Evolutionary conservation across 108 stramenopile species (phyloP).

Genomic region (Epithemia pelagica): DNA sequence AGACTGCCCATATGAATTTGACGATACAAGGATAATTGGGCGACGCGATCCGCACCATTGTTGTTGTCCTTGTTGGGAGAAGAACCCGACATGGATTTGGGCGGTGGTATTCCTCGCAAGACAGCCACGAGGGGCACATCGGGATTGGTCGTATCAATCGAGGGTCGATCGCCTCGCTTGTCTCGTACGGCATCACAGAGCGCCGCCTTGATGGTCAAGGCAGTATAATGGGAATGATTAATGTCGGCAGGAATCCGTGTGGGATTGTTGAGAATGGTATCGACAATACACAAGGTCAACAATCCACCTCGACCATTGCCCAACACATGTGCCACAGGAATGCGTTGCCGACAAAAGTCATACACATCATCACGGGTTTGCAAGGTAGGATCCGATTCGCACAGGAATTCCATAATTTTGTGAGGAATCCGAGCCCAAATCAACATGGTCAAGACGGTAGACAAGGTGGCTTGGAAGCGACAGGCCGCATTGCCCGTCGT

Average conservation of each 20-base stretch:
- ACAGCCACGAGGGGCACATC: conserved; percentile 73
- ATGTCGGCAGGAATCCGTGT: conserved; percentile 54
- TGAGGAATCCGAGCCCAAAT: conserved; percentile 74
- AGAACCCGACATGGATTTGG: not conserved
- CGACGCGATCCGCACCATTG: not conserved
- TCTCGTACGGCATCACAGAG: conserved; percentile 68
- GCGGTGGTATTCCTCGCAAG: conserved; percentile 21
- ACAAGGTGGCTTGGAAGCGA: conserved; percentile 23
- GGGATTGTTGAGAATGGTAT: conserved; percentile 39
- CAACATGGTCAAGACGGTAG: conserved; percentile 41
- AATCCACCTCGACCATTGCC: conserved; percentile 61
- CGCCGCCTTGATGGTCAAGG: conserved; percentile 76
- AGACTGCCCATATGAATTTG: conserved; percentile 36
- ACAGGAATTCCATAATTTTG: conserved; percentile 58
- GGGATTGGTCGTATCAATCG: conserved; percentile 61
- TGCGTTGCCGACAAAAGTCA: conserved; percentile 27
- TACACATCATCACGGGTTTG: conserved; percentile 52
- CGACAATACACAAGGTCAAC: conserved; percentile 50
- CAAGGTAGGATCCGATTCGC: conserved; percentile 1
- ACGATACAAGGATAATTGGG: conserved; percentile 50
- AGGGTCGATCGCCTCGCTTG: conserved; percentile 50
- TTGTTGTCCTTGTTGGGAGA: not conserved
- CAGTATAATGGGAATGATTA: conserved; percentile 71
- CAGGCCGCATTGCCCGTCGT: conserved; percentile 12
- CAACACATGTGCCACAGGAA: conserved; percentile 47